Percentiles rank a stretch among this genome's conserved stretches.
phyloP scores from a whole-genome alignment of 768 basidiomycete species.

The Plicaturopsis crispa region DNA sequence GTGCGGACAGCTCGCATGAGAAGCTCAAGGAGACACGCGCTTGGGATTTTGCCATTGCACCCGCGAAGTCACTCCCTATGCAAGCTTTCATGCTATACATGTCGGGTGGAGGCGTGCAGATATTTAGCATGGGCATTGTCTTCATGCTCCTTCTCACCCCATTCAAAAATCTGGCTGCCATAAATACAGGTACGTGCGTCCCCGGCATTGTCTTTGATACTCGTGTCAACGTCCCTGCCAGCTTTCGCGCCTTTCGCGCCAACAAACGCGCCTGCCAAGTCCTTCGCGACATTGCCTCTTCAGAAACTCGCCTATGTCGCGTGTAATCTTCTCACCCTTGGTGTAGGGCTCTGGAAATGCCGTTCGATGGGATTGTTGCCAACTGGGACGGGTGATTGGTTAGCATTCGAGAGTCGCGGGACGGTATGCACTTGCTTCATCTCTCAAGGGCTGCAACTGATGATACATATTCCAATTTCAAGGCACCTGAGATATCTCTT shows the following conservation, averaged over 20 bases:
- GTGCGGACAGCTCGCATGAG: slow-evolving; percentile 46
- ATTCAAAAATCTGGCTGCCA: slow-evolving; percentile 73
- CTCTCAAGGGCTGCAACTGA: too few relatives aligned
- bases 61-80: slow-evolving; percentile 91
- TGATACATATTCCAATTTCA: too few relatives aligned
- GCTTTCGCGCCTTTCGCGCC: slow-evolving; percentile 75
- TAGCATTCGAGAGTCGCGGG: slow-evolving; percentile 84
- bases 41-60: slow-evolving; percentile 78
- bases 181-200: slow-evolving; percentile 63
- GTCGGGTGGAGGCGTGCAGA: slow-evolving; percentile 92
- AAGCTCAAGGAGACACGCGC: slow-evolving; percentile 71
- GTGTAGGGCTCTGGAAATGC: slow-evolving; percentile 89
- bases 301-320: slow-evolving; percentile 67
- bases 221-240: slow-evolving; percentile 15
- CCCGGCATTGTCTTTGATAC: background rate
- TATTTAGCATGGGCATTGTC: slow-evolving; percentile 95
- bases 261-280: slow-evolving; percentile 38
- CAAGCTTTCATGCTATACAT: slow-evolving; percentile 99
- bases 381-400: slow-evolving; percentile 88
- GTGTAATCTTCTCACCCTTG: slow-evolving; percentile 73
- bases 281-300: slow-evolving; percentile 45
- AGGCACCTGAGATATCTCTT: too few relatives aligned
- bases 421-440: slow-evolving; percentile 36
- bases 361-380: slow-evolving; percentile 88
- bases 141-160: slow-evolving; percentile 87